Base-by-base conservation (phyloP, 352 stramenopile genomes). In the Globisporangium rhizosaccharum region DNA sequence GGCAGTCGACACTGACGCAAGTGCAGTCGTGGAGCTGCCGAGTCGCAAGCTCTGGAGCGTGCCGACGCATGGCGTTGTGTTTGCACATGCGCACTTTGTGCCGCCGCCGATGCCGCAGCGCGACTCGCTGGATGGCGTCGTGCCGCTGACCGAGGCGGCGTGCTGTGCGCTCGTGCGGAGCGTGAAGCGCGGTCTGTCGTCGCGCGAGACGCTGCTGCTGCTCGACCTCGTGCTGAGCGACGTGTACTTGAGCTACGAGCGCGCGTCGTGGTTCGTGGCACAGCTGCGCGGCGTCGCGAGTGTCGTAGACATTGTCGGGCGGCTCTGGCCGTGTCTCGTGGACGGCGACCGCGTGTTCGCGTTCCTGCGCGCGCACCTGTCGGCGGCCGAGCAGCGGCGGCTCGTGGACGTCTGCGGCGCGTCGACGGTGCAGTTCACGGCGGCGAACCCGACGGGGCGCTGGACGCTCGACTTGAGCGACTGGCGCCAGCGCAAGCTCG, bases 381-480 rank as follows among this genome's bases (percentile, higher is more conserved):
- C 52, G 2, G 45, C 62, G 8, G 3, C 53, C 0, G 78, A 90
- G 36, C 76, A 87, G 56, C 79, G 79, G 30, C 65, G 74, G 20
- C 68, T 88, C 15, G 77, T 90, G 12, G 73, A 87, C 41, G 61
- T 57, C 4, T 85, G 82, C 26, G 75, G 76, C 1, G 55, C 64
- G 0, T 65, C 63, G 0, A 71, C 66, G 20, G 75, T 88, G 44
- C 78, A 88, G 62, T 90, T 90, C 36, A 78, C 76, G 23, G 76
- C 68, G 1, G 57, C 66, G 2, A 90, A 87, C 49, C 78, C 78
- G 0, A 90, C 81, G 18, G 81, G 78, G 0, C 73, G 78, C 9
- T 91, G 78, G 73, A 68, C 52, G 17, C 63, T 91, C 12, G 71
- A 84, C 15, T 56, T 88, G 28, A 63, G 66, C 41, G 71, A 91